Evolutionary conservation across 2,329 filamentous ascomycete species (phyloP).

Genomic region (Scytalidium lignicola): DNA sequence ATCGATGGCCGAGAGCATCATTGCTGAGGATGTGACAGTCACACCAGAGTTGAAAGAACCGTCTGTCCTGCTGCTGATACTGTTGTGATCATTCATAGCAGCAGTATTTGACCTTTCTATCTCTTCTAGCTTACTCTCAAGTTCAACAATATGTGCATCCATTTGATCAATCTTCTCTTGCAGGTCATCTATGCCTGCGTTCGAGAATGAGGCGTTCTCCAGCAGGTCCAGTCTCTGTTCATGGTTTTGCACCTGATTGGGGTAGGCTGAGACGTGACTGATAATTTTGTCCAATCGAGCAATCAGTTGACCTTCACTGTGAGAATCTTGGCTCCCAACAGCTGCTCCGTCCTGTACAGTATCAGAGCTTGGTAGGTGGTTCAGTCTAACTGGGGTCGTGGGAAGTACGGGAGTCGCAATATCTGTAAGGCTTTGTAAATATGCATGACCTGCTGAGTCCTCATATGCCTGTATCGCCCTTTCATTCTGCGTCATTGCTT

Average conservation of each 20-base stretch:
- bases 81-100: conserved; percentile 22
- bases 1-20: conserved; percentile 29
- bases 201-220: conserved; percentile 65
- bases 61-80: conserved; percentile 14
- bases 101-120: conserved; percentile 51
- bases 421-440: conserved; percentile 24
- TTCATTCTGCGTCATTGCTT: conserved; percentile 2
- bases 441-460: conserved; percentile 19
- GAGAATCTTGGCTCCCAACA: conserved; percentile 1
- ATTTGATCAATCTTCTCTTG: conserved; percentile 61
- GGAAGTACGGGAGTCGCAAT: conserved; percentile 18
- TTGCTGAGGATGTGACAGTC: conserved; percentile 32
- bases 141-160: conserved; percentile 63
- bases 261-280: conserved; percentile 17
- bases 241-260: conserved; percentile 34
- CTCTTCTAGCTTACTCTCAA: conserved; percentile 60
- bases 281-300: conserved; percentile 18
- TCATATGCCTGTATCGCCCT: conserved; percentile 20
- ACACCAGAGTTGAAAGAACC: conserved; percentile 25
- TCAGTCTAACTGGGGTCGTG: not conserved
- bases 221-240: conserved; percentile 62
- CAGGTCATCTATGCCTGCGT: conserved; percentile 62
- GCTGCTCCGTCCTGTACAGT: not conserved
- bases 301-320: conserved; percentile 11
- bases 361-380: not conserved